Conservation (phyloP, 164 flowering plant species). For the Amborella trichopoda region DNA sequence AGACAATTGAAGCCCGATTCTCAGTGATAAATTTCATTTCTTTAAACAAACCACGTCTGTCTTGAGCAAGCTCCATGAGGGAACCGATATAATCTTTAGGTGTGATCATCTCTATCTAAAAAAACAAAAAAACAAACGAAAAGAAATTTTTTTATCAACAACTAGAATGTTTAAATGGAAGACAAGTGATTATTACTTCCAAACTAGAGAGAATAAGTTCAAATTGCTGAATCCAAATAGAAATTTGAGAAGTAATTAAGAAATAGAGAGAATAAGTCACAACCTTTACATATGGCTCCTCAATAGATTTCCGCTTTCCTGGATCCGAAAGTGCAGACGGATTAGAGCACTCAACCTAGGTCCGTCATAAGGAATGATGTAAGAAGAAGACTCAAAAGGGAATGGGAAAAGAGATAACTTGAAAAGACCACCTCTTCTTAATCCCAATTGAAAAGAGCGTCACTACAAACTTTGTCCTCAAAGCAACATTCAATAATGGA, state of each 20-base stretch:
- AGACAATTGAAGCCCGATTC: constrained; percentile 69
- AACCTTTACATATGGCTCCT: constrained; percentile 94
- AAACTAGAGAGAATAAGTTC: neutral
- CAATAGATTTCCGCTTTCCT: constrained; percentile 69
- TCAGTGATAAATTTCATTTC: constrained; percentile 88
- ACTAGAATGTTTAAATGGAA: too few species aligned
- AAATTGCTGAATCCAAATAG: neutral
- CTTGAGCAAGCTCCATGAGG: constrained; percentile 95
- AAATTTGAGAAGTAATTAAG: neutral
- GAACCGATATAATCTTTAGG: constrained; percentile 95
- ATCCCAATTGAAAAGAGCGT: too few species aligned
- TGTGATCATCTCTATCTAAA: constrained; percentile 89
- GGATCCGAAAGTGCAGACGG: constrained; percentile 92
- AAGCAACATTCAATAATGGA: too few species aligned
- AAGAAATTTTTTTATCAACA: too few species aligned
- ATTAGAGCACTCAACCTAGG: constrained; percentile 90
- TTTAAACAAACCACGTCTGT: constrained; percentile 83
- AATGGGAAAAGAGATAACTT: too few species aligned
- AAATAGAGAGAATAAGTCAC: constrained; percentile 4
- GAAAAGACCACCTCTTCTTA: too few species aligned
- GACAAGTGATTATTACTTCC: too few species aligned
- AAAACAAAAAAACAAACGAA: neutral
- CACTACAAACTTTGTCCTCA: too few species aligned
- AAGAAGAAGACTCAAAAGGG: too few species aligned
- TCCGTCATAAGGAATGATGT: constrained; percentile 14